phyloP scores from a whole-genome alignment of 1,284 basidiomycete species.

The Moesziomyces globuligerus region DNA sequence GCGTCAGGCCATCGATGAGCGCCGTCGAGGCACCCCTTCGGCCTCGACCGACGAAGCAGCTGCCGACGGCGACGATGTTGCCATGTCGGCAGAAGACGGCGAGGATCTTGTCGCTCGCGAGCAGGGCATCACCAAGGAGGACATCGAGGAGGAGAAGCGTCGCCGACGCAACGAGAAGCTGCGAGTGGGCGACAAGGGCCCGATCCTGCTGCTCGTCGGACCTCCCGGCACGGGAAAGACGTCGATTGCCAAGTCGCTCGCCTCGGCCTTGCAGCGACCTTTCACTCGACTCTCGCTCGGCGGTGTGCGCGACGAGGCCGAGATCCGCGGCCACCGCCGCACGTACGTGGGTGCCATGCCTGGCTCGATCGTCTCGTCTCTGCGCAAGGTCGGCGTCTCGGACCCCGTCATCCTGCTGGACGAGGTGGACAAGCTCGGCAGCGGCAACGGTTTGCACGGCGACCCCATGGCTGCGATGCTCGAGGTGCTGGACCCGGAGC shows the following conservation, averaged over 20 bases:
- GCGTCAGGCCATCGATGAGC: slow-evolving; percentile 32
- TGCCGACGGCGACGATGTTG: slow-evolving; percentile 12
- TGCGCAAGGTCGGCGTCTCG: slow-evolving; percentile 67
- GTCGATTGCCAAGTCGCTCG: slow-evolving; percentile 66
- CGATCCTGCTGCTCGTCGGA: slow-evolving; percentile 78
- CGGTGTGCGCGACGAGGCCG: slow-evolving; percentile 69
- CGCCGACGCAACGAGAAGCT: slow-evolving; percentile 48
- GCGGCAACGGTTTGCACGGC: slow-evolving; percentile 67
- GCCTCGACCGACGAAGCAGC: slow-evolving; percentile 28
- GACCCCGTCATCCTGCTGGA: slow-evolving; percentile 69
- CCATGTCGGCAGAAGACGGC: slow-evolving; percentile 13
- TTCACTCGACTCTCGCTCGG: slow-evolving; percentile 66
- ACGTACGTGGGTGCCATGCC: slow-evolving; percentile 69
- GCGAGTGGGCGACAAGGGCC: slow-evolving; percentile 72
- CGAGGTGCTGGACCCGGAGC: slow-evolving; percentile 69
- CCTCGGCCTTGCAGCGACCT: slow-evolving; percentile 80
- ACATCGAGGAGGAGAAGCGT: slow-evolving; percentile 37
- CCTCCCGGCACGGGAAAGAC: slow-evolving; percentile 67
- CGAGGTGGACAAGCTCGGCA: slow-evolving; percentile 69
- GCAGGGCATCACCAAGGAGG: slow-evolving; percentile 38
- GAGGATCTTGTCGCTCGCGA: slow-evolving; percentile 30
- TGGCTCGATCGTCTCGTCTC: slow-evolving; percentile 74
- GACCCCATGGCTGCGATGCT: slow-evolving; percentile 69
- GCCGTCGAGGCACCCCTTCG: slow-evolving; percentile 20
- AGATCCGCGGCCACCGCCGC: slow-evolving; percentile 68